Evolutionary conservation across 2,329 filamentous ascomycete species (phyloP), one percentile per base, ranked within the genome.

Genomic region (Chrysosphaeria jannelii): DNA sequence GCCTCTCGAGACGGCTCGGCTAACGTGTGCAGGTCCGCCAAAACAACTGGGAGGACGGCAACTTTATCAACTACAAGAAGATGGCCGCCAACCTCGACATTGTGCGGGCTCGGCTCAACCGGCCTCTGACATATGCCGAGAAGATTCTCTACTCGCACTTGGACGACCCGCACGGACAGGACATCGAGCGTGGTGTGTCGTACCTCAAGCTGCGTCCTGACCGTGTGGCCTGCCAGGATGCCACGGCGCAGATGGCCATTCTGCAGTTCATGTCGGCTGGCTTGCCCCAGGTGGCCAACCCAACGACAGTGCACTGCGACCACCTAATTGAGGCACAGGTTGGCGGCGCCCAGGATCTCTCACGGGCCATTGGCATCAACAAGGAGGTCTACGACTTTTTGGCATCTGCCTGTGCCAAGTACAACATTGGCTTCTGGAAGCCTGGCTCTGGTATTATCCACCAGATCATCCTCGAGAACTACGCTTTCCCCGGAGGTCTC

Each of bases 21-120:
- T 27, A 21, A 28, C 27, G 11, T 6, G 3, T 5, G 14, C 19
- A 63, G 57, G 57, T 97, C 47, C 71, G 70, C 49, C 90, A 93
- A 62, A 89, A 81, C 59, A 91, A 76, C 53, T 76, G 67, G 59
- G 85, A 97, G 53, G 71, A 78, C 48, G 64, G 61, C 48, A 85
- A 88, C 61, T 91, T 76, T 59, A 90, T 93, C 60, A 90, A 91
- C 62, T 97, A 97, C 48, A 78, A 75, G 63, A 91, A 91, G 63
- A 91, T 93, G 78, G 78, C 72, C 38, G 79, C 93, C 57, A 93
- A 90, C 61, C 63, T 97, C 30, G 56, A 65, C 39, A 65, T 97
- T 46, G 85, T 97, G 36, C 74, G 85, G 42, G 48, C 55, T 39
- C 69, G 85, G 40, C 62, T 97, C 35, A 89, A 90, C 55, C 69